These are phyloP conservation scores for Lunularia cruciata DNA, from an alignment of 225 moss, liverwort and hornwort genomes.

Conservation along the genomic window DNA sequence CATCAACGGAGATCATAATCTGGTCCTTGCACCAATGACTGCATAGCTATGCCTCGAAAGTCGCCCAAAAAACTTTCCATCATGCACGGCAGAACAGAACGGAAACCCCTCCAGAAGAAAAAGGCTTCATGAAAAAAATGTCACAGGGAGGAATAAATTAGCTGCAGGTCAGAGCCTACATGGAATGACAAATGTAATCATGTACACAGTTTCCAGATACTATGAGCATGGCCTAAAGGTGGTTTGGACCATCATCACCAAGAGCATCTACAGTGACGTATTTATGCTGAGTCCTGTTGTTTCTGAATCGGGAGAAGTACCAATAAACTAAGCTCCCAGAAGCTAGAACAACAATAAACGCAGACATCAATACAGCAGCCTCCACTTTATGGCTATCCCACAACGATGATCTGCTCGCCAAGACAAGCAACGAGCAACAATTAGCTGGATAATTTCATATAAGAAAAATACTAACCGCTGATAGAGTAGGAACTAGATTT, in stretches of 20 bases:
- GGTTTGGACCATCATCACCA: slow-evolving; percentile 33
- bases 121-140: slow-evolving; percentile 2
- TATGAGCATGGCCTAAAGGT: slow-evolving; percentile 31
- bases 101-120: not conserved
- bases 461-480: too few relatives aligned
- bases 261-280: slow-evolving; percentile 36
- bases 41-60: slow-evolving; percentile 4
- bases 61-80: not conserved
- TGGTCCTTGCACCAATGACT: slow-evolving; percentile 15
- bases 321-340: slow-evolving; percentile 29
- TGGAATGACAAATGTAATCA: slow-evolving; percentile 5
- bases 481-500: too few relatives aligned
- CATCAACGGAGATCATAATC: too few relatives aligned
- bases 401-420: slow-evolving; percentile 20
- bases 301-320: slow-evolving; percentile 30
- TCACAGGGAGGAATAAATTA: slow-evolving; percentile 3
- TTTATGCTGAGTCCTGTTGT: slow-evolving; percentile 36
- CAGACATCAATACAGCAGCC: slow-evolving; percentile 22
- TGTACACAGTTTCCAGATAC: slow-evolving; percentile 12
- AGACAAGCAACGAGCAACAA: not conserved
- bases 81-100: not conserved
- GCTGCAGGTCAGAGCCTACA: slow-evolving; percentile 21
- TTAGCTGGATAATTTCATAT: not conserved
- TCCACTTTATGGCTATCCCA: slow-evolving; percentile 23
- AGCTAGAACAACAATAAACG: slow-evolving; percentile 15